Percentiles rank a stretch among this genome's conserved stretches.
phyloP scores from a whole-genome alignment of 306 rosid species.

The Acacia acuminata region DNA sequence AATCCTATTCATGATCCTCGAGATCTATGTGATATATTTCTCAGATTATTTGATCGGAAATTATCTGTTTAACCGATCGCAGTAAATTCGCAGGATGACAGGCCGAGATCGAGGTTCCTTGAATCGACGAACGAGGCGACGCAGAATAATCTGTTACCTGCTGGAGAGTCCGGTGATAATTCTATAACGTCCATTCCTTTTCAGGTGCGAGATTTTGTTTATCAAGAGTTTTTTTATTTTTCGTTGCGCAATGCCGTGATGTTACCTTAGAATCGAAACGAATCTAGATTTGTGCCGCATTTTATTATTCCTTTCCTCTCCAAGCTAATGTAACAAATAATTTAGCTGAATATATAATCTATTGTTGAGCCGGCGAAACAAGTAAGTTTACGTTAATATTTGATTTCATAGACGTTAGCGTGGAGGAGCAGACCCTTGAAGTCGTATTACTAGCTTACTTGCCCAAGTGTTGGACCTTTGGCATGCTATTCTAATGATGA shows the following conservation, averaged over 20 bases:
- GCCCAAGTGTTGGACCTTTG: conserved; percentile 12
- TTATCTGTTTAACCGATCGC: background rate
- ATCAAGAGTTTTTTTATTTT: background rate
- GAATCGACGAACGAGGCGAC: background rate
- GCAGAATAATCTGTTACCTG: conserved; percentile 38
- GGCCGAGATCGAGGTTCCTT: conserved; percentile 35
- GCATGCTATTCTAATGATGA: conserved; percentile 17
- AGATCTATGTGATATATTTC: background rate
- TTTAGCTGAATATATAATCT: conserved; percentile 13
- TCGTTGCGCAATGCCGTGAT: background rate
- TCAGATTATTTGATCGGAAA: background rate
- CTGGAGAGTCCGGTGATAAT: conserved; percentile 74
- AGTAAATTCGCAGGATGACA: conserved; percentile 45
- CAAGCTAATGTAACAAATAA: background rate
- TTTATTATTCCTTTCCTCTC: background rate
- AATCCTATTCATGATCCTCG: background rate
- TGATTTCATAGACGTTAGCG: conserved; percentile 6
- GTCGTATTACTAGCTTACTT: background rate
- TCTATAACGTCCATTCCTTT: conserved; percentile 68
- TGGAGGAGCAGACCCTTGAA: conserved; percentile 8
- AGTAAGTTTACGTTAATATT: conserved; percentile 3
- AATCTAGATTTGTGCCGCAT: background rate
- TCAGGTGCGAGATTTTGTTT: conserved; percentile 55
- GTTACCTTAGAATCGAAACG: conserved; percentile 4
- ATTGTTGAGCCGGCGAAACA: background rate